These are phyloP conservation scores for Paecilomyces formosus DNA, from an alignment of 2,329 filamentous ascomycete species.

Conservation along the genomic window DNA sequence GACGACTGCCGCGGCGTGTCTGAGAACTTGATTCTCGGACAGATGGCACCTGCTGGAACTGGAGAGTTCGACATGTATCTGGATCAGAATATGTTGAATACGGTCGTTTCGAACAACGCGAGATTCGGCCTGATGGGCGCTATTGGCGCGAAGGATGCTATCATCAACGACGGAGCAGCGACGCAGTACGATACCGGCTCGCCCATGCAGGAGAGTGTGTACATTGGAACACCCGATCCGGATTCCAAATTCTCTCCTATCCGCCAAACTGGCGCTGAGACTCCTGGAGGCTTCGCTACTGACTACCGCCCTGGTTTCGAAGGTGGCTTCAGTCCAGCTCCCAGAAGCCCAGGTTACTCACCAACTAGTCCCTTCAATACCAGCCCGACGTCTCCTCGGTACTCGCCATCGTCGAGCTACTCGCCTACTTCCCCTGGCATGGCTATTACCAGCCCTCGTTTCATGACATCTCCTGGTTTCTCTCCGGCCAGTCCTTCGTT, in stretches of 20 bases:
- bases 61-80: conserved; percentile 91
- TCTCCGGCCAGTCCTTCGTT: conserved; percentile 49
- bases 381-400: conserved; percentile 62
- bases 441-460: conserved; percentile 49
- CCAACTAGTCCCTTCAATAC: conserved; percentile 71
- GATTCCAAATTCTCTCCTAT: conserved; percentile 65
- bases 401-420: conserved; percentile 56
- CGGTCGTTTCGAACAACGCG: conserved; percentile 86
- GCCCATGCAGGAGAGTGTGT: conserved; percentile 54
- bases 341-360: conserved; percentile 59
- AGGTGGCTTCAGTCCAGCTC: conserved; percentile 58
- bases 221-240: conserved; percentile 56
- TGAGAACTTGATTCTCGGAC: conserved; percentile 96
- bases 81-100: conserved; percentile 92
- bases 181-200: conserved; percentile 82
- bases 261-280: conserved; percentile 59
- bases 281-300: conserved; percentile 49
- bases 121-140: conserved; percentile 75
- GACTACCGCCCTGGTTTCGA: conserved; percentile 66
- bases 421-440: conserved; percentile 69
- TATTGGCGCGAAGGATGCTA: conserved; percentile 66
- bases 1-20: conserved; percentile 98
- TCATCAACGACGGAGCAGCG: conserved; percentile 69
- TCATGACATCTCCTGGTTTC: conserved; percentile 47
- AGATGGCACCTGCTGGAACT: conserved; percentile 94